phyloP scores from a whole-genome alignment of 2,329 filamentous ascomycete genomes.

The Ophiostoma sp. region DNA sequence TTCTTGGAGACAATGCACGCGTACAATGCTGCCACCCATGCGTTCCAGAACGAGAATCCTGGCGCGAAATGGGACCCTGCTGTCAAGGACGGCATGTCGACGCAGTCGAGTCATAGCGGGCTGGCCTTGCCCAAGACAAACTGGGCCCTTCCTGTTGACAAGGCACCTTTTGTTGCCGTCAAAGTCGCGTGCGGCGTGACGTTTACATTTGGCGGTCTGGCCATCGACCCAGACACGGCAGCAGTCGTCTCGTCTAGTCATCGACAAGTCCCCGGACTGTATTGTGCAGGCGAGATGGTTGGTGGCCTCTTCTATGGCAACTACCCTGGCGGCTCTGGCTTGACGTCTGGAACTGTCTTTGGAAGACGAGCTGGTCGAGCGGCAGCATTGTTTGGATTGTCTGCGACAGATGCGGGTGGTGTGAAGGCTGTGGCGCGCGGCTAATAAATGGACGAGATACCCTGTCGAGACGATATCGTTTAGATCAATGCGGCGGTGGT shows the following conservation, averaged over 20 bases:
- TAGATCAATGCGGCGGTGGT: neutral
- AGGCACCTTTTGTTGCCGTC: conserved; percentile 57
- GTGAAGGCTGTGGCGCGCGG: neutral
- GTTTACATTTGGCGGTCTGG: conserved; percentile 63
- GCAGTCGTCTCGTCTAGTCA: conserved; percentile 47
- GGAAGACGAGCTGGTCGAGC: neutral
- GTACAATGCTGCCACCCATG: neutral
- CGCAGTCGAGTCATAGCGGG: conserved; percentile 43
- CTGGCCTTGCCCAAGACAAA: conserved; percentile 57
- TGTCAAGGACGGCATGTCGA: conserved; percentile 57
- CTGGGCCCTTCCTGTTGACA: conserved; percentile 56
- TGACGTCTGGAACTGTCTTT: neutral
- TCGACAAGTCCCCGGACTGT: conserved; percentile 49
- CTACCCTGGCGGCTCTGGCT: conserved; percentile 56
- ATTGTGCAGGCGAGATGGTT: conserved; percentile 61
- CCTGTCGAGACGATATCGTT: neutral
- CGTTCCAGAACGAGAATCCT: conserved; percentile 39
- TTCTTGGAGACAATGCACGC: neutral
- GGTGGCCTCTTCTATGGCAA: conserved; percentile 60
- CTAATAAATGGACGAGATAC: too few species aligned
- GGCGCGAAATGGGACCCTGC: conserved; percentile 52
- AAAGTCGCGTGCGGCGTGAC: conserved; percentile 62
- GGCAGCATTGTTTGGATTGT: neutral
- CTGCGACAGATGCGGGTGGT: neutral
- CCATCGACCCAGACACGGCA: conserved; percentile 50